These are phyloP conservation scores for Polyrhizophydium stewartii DNA, from an alignment of 371 early-diverging fungal species.

Conservation along the genomic window DNA sequence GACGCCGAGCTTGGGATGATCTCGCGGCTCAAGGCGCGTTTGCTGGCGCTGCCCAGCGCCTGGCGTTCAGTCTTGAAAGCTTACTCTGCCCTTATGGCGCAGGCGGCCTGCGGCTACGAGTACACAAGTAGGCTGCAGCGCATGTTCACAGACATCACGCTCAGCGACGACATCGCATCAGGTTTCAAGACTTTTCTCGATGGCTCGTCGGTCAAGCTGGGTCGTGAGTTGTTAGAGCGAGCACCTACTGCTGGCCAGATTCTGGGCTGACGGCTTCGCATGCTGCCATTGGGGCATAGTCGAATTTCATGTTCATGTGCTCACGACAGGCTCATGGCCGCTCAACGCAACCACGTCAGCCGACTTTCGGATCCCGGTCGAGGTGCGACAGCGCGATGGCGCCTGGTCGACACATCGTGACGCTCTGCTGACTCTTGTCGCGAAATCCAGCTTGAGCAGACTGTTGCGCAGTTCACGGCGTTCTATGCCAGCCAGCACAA, in stretches of 20 bases:
- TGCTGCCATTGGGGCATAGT: slow-evolving; percentile 31
- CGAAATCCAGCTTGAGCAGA: slow-evolving; percentile 54
- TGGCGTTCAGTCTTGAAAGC: neutral
- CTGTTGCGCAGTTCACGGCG: slow-evolving; percentile 62
- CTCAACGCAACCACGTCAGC: slow-evolving; percentile 52
- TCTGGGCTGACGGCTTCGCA: slow-evolving; percentile 3
- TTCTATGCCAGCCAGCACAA: slow-evolving; percentile 71
- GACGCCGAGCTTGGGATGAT: slow-evolving; percentile 72
- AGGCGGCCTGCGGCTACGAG: slow-evolving; percentile 78
- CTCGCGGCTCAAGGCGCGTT: slow-evolving; percentile 50
- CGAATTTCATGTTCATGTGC: slow-evolving; percentile 69
- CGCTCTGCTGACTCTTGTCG: neutral
- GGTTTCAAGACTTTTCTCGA: slow-evolving; percentile 47
- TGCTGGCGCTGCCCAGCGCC: neutral
- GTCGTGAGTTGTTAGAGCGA: neutral
- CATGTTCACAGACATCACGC: slow-evolving; percentile 88
- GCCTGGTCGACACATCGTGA: neutral
- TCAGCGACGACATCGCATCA: slow-evolving; percentile 80
- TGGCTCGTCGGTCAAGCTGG: neutral
- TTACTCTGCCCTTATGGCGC: neutral
- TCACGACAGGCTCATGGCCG: slow-evolving; percentile 92
- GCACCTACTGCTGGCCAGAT: neutral
- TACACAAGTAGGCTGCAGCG: slow-evolving; percentile 85
- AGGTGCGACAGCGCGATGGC: slow-evolving; percentile 34
- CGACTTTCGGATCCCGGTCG: slow-evolving; percentile 64